phyloP scores from a whole-genome alignment of 345 rosid species.

The Lepidium africanum region DNA sequence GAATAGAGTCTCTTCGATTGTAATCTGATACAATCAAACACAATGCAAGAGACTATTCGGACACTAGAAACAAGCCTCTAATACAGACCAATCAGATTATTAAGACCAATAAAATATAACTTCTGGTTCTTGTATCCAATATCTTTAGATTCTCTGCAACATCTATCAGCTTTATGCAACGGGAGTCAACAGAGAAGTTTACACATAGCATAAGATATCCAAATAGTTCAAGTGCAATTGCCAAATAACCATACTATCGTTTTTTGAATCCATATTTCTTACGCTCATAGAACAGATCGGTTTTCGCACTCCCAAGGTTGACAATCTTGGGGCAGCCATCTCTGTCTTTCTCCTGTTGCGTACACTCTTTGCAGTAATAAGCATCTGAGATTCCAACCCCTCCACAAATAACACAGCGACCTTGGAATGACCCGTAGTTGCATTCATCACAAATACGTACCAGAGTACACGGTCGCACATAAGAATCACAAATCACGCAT shows the following conservation, averaged over 20 bases:
- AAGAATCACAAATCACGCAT: conserved; percentile 65
- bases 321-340: conserved; percentile 69
- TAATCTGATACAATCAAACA: background rate
- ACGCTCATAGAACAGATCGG: conserved; percentile 54
- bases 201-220: conserved; percentile 2
- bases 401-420: conserved; percentile 64
- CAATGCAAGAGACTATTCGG: background rate
- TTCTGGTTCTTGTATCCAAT: background rate
- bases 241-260: background rate
- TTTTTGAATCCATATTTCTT: conserved; percentile 66
- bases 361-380: conserved; percentile 69
- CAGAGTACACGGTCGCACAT: conserved; percentile 65
- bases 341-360: conserved; percentile 63
- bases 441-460: conserved; percentile 69
- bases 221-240: conserved; percentile 12
- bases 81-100: background rate
- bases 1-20: background rate
- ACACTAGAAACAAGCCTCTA: background rate
- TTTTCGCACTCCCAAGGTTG: conserved; percentile 62
- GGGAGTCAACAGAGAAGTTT: background rate
- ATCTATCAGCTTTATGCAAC: background rate
- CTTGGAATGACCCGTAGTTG: conserved; percentile 71
- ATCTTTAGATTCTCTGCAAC: background rate
- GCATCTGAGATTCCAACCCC: conserved; percentile 71
- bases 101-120: background rate